phyloP scores from a whole-genome alignment of 2,329 filamentous ascomycete species.

The Thielaviopsis populi region DNA sequence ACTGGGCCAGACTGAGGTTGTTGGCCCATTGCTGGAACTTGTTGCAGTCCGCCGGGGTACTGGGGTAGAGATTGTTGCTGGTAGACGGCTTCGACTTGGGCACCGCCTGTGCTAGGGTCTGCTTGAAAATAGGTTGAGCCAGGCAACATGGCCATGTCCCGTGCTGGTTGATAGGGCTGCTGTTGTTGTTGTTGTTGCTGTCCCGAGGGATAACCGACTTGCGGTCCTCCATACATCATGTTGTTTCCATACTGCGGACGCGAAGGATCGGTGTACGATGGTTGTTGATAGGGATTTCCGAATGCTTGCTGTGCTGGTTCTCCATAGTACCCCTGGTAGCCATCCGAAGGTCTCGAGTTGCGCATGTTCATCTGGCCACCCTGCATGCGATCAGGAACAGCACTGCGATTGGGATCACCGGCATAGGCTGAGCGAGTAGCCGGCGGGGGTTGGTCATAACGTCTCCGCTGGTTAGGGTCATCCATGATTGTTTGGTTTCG shows the following conservation, averaged over 20 bases:
- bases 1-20: not conserved
- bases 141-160: conserved; percentile 3
- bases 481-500: not conserved
- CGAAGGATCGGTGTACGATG: conserved; percentile 1
- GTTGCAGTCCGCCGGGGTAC: not conserved
- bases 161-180: not conserved
- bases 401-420: not conserved
- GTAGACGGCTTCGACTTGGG: not conserved
- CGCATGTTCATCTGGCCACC: not conserved
- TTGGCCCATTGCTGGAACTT: not conserved
- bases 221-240: not conserved
- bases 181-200: conserved; percentile 5
- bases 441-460: conserved; percentile 4
- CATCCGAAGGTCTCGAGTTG: not conserved
- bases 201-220: not conserved
- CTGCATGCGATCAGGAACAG: conserved; percentile 4
- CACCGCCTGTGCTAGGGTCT: not conserved
- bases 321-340: conserved; percentile 1
- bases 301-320: not conserved
- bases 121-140: conserved; percentile 6
- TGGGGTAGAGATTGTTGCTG: not conserved
- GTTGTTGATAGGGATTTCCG: conserved; percentile 3
- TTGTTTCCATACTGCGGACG: not conserved
- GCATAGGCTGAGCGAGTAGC: not conserved
- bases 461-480: conserved; percentile 8